Evolutionary conservation across 306 rosid species (phyloP).

Genomic region (Lathyrus oleraceus): DNA sequence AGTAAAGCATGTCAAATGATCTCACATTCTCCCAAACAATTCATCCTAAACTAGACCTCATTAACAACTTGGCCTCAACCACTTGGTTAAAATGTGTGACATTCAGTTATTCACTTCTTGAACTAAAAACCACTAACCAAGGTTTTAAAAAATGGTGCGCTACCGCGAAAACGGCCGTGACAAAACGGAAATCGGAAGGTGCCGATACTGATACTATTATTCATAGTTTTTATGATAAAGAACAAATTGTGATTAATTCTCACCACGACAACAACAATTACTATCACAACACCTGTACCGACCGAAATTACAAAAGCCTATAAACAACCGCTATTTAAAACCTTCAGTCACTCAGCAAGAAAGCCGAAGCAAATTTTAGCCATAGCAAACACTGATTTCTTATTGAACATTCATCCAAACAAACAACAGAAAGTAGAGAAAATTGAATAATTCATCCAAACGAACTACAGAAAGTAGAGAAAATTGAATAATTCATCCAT

Average conservation of each 20-base stretch:
- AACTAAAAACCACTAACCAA: conserved; percentile 21
- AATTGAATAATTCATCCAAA: background rate
- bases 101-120: background rate
- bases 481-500: background rate
- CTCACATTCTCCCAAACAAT: background rate
- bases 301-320: no score
- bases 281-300: no score
- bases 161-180: no score
- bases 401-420: conserved; percentile 3
- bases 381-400: conserved; percentile 29
- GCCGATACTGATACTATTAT: no score
- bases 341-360: conserved; percentile 5
- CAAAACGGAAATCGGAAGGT: no score
- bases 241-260: no score
- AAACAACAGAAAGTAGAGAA: background rate
- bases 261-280: no score
- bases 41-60: background rate
- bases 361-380: conserved; percentile 9
- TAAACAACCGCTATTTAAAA: no score
- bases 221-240: no score
- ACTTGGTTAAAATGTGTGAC: conserved; percentile 21
- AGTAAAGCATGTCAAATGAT: background rate
- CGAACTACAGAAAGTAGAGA: background rate
- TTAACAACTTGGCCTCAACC: background rate
- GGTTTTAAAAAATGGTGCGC: no score